phyloP scores from a whole-genome alignment of 805 yeast species.

The Kregervanrija delftensis region DNA sequence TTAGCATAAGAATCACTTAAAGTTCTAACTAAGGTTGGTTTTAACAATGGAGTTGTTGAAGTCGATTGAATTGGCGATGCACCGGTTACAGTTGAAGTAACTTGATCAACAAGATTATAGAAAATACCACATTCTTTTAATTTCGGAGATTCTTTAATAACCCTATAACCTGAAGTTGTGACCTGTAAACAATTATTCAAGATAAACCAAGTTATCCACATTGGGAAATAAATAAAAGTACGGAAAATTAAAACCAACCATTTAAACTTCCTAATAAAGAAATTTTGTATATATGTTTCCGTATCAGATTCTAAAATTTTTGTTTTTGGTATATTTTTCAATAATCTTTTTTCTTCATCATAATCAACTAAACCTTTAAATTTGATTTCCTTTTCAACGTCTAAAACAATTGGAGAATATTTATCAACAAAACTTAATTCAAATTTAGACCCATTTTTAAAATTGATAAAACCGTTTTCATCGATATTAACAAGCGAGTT shows the following conservation, averaged over 20 bases:
- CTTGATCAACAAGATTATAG: constrained; percentile 9
- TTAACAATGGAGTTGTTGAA: constrained; percentile 6
- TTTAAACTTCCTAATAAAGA: constrained; percentile 29
- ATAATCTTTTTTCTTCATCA: constrained; percentile 4
- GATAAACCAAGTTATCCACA: constrained; percentile 56
- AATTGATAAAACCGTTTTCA: constrained; percentile 36
- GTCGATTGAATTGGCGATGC: constrained; percentile 6
- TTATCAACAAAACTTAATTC: constrained; percentile 39
- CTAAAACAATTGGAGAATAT: constrained; percentile 54
- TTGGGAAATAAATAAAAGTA: constrained; percentile 49
- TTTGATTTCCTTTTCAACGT: constrained; percentile 38
- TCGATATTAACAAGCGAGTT: constrained; percentile 30
- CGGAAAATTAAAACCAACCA: constrained; percentile 43
- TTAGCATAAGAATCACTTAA: constrained; percentile 21
- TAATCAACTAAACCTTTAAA: constrained; percentile 19
- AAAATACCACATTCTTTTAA: constrained; percentile 12
- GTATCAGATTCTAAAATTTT: not conserved
- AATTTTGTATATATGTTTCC: constrained; percentile 6
- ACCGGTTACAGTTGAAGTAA: constrained; percentile 4
- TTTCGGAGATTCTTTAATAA: constrained; percentile 23
- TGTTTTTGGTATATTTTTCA: constrained; percentile 9
- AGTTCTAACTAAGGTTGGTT: constrained; percentile 19
- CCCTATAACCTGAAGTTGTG: constrained; percentile 24
- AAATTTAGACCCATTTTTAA: constrained; percentile 29
- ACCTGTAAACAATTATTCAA: constrained; percentile 34